Base-by-base conservation (phyloP, 1,284 basidiomycete species). In the Cryptococcus sp. region DNA sequence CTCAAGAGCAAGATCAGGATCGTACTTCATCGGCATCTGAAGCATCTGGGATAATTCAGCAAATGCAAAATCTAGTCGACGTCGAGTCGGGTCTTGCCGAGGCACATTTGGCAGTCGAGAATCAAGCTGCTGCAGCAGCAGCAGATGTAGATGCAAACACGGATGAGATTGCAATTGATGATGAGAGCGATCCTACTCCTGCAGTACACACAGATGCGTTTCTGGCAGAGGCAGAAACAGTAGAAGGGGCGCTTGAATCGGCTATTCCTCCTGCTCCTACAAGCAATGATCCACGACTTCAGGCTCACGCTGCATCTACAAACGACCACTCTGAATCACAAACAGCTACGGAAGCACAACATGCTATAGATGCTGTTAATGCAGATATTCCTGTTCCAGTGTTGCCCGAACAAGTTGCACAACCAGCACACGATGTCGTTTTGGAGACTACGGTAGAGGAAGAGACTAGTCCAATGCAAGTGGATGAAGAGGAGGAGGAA, bases 41-140 rank as follows among this genome's bases (percentile, higher is more conserved):
- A 43, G 19, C 41, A 19, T 16, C 41, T 4, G 52, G 46, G 13
- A 66, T 66, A 42, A 50, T 67, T 40, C 45, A 63, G 28, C 56
- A 63, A 50, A 49, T 68, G 53, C 59, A 68, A 45, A 49, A 40
- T 24, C 53, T 67, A 21, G 56, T 53, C 53, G 57, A 66, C 45
- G 62, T 65, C 53, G 67, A 68, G 43, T 56, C 48, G n/a, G 66
- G 65, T 49, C 52, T 67, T 7, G 67, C 65, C 46, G 64, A 69
- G 36, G 56, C 64, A 16, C 64, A 64, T 32, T 23, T 63, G 1
- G 60, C 60, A 7, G 64, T 66, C 9, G 31, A 46, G 55, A 57
- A 52, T 53, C 37, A 13, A 16, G 39, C 50, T 39, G 25, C 18
- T 9, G 21, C 43, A 50, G 36, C 34, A 34, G 24, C 59, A 48